These are phyloP conservation scores for Tetrapyrgos nigripes DNA, from an alignment of 1,284 basidiomycete genomes.

Conservation along the genomic window DNA sequence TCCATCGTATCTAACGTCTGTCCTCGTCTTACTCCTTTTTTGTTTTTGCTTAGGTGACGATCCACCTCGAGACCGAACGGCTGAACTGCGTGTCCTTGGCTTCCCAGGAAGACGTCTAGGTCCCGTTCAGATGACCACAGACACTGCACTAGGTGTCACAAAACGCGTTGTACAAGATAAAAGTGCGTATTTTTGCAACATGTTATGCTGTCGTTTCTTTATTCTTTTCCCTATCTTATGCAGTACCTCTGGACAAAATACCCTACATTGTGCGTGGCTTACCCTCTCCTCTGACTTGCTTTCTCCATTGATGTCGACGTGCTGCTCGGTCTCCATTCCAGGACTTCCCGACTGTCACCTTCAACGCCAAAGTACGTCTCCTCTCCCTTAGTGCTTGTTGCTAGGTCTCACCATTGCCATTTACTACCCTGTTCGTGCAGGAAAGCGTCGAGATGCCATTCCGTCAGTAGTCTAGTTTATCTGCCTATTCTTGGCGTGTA, in stretches of 20 bases:
- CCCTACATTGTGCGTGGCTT: constrained; percentile 65
- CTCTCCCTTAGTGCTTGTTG: not conserved
- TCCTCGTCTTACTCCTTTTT: constrained; percentile 4
- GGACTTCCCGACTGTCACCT: constrained; percentile 88
- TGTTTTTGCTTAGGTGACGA: constrained; percentile 82
- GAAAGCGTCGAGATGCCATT: too few relatives aligned
- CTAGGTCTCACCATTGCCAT: not conserved
- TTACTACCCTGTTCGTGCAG: constrained; percentile 51
- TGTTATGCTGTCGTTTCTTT: not conserved
- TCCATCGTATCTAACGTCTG: not conserved
- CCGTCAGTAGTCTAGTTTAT: not conserved
- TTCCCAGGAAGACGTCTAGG: constrained; percentile 89
- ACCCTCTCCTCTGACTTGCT: not conserved
- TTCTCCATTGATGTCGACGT: not conserved
- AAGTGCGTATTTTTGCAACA: constrained; percentile 44
- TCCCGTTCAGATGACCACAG: constrained; percentile 95
- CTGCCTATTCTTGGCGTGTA: too few relatives aligned
- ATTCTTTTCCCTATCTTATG: not conserved
- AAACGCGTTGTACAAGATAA: constrained; percentile 87
- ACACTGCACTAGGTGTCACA: constrained; percentile 94
- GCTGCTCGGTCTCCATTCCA: constrained; percentile 37
- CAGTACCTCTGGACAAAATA: constrained; percentile 74
- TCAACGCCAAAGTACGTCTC: constrained; percentile 51
- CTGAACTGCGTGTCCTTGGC: constrained; percentile 84
- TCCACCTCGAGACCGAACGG: constrained; percentile 88